These are phyloP conservation scores for Scutellaria baicalensis DNA, from an alignment of 257 asterid genomes.

Conservation along the genomic window DNA sequence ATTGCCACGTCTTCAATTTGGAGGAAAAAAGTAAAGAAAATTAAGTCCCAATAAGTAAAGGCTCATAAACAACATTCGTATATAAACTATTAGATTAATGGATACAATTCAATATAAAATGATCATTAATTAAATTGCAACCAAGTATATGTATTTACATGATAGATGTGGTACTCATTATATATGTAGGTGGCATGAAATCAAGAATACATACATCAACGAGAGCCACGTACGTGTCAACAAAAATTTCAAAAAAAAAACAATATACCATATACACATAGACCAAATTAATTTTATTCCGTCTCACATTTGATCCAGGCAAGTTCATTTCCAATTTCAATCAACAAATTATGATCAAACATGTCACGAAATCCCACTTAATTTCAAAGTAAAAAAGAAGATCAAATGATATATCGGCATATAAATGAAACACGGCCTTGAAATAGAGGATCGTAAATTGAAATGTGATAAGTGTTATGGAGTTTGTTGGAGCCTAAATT, in stretches of 20 bases:
- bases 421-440: neutral
- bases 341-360: neutral
- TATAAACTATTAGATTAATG: no score
- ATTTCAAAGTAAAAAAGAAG: no score
- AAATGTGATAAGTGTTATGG: neutral
- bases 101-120: no score
- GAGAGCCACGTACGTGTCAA: constrained; percentile 4
- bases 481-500: no score
- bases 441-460: no score
- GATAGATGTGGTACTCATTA: neutral
- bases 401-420: neutral
- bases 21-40: neutral
- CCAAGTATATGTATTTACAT: neutral
- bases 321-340: neutral
- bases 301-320: neutral
- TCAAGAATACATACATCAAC: neutral
- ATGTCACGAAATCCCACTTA: no score
- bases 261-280: neutral
- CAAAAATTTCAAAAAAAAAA: neutral
- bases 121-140: no score
- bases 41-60: no score
- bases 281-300: neutral
- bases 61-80: no score
- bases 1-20: neutral
- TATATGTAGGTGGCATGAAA: neutral